These are phyloP conservation scores for Phaffia australis DNA, from an alignment of 768 basidiomycete species.

Conservation along the genomic window DNA sequence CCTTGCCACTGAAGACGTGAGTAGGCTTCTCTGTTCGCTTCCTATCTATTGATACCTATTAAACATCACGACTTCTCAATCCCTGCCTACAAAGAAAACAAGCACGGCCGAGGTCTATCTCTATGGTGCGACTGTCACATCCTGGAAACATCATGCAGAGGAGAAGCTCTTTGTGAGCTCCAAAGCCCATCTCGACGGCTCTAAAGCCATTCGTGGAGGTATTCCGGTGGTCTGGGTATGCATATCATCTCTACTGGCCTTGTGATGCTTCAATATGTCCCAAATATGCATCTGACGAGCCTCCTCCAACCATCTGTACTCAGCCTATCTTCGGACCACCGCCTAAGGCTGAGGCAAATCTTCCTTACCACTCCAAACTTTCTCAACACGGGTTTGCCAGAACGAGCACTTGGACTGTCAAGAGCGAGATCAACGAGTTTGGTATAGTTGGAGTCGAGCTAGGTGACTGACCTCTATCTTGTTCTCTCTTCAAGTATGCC, in stretches of 20 bases:
- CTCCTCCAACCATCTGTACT: constrained; percentile 30
- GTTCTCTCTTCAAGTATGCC: not conserved
- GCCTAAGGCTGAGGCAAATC: constrained; percentile 44
- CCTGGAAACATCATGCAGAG: constrained; percentile 58
- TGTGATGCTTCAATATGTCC: not conserved
- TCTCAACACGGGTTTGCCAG: constrained; percentile 87
- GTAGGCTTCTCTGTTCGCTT: not conserved
- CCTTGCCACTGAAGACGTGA: not conserved
- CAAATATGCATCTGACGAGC: constrained; percentile 32
- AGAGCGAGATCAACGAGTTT: constrained; percentile 45
- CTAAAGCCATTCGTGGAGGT: constrained; percentile 51
- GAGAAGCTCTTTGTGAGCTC: constrained; percentile 75
- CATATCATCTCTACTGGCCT: not conserved
- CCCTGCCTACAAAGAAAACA: not conserved
- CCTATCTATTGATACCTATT: too few relatives aligned
- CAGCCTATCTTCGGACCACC: constrained; percentile 72
- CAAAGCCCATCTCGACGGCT: constrained; percentile 67
- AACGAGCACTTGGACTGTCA: constrained; percentile 60
- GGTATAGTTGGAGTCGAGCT: constrained; percentile 63
- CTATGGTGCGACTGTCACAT: constrained; percentile 77
- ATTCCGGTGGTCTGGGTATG: constrained; percentile 47
- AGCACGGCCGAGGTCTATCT: constrained; percentile 36
- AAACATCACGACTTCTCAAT: too few relatives aligned
- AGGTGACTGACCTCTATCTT: constrained; percentile 44
- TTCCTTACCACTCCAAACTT: constrained; percentile 50